Conservation (phyloP, 108 stramenopile genomes). For the Cyclostephanos invisitatus region DNA sequence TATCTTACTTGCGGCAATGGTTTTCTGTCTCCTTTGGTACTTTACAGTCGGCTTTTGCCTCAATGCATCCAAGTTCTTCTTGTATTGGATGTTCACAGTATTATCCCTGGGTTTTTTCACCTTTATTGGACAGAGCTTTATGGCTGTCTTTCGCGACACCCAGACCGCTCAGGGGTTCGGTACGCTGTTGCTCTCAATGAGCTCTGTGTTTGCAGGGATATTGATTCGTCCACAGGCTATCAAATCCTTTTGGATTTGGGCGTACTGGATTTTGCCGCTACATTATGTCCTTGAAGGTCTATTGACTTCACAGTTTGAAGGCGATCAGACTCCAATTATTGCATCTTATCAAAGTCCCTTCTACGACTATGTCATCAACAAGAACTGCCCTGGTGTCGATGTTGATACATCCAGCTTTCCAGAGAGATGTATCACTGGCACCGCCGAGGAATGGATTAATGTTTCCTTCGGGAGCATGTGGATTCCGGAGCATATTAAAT, state of each 20-base stretch:
- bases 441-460: slow-evolving; percentile 67
- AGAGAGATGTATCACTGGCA: slow-evolving; percentile 37
- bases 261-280: slow-evolving; percentile 51
- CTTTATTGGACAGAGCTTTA: slow-evolving; percentile 54
- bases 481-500: slow-evolving; percentile 52
- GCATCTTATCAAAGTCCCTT: slow-evolving; percentile 53
- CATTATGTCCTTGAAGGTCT: slow-evolving; percentile 70
- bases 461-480: slow-evolving; percentile 59
- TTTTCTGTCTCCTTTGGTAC: slow-evolving; percentile 59
- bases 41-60: slow-evolving; percentile 56
- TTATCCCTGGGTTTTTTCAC: slow-evolving; percentile 43
- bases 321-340: slow-evolving; percentile 58
- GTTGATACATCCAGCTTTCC: slow-evolving; percentile 2
- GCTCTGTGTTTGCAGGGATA: slow-evolving; percentile 61
- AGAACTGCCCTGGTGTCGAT: slow-evolving; percentile 23
- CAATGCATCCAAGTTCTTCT: slow-evolving; percentile 61
- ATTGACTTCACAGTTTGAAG: slow-evolving; percentile 55
- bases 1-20: slow-evolving; percentile 48
- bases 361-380: slow-evolving; percentile 40
- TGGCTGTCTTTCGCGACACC: slow-evolving; percentile 56
- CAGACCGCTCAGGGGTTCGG: slow-evolving; percentile 57
- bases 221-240: slow-evolving; percentile 65
- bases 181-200: slow-evolving; percentile 47
- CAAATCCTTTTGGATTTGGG: slow-evolving; percentile 55
- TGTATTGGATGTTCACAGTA: slow-evolving; percentile 49